These are phyloP conservation scores for Yamadazyma membranifaciens DNA, from an alignment of 1,139 yeast genomes.

Conservation along the genomic window DNA sequence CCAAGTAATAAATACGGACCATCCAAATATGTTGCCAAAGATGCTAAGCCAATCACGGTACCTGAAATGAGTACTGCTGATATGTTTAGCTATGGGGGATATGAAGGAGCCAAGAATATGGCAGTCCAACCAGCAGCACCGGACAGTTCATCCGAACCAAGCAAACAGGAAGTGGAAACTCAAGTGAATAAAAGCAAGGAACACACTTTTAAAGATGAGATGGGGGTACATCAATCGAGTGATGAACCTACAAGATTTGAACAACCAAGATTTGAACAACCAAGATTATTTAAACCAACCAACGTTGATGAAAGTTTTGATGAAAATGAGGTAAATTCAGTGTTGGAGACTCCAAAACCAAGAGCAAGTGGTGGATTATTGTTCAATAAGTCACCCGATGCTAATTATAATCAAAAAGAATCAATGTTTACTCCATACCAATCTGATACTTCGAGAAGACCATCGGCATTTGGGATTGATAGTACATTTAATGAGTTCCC, in stretches of 20 bases:
- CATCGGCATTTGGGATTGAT: slow-evolving; percentile 24
- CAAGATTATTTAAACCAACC: slow-evolving; percentile 12
- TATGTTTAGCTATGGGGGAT: slow-evolving; percentile 37
- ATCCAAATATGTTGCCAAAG: slow-evolving; percentile 17
- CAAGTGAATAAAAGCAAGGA: background rate
- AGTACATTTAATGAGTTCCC: slow-evolving; percentile 41
- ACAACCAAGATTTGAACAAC: slow-evolving; percentile 5
- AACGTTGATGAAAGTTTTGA: slow-evolving; percentile 36
- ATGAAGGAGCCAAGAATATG: slow-evolving; percentile 3
- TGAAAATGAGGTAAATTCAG: slow-evolving; percentile 13
- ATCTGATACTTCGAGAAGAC: slow-evolving; percentile 13
- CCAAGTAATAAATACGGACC: slow-evolving; percentile 12
- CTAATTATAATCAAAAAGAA: slow-evolving; percentile 10
- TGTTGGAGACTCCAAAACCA: slow-evolving; percentile 18
- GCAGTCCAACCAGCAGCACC: background rate
- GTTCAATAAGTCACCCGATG: slow-evolving; percentile 10
- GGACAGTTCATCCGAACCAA: background rate
- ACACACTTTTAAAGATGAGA: background rate
- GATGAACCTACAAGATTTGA: too few relatives aligned
- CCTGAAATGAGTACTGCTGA: slow-evolving; percentile 20
- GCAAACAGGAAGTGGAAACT: background rate
- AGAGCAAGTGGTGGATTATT: slow-evolving; percentile 12
- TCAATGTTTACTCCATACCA: slow-evolving; percentile 31
- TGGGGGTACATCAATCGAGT: slow-evolving; percentile 1
- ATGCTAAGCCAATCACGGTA: slow-evolving; percentile 8